Evolutionary conservation across 208 protist genomes (phyloP), one percentile per base, ranked within the genome.

Genomic region (Acanthamoeba royreba): DNA sequence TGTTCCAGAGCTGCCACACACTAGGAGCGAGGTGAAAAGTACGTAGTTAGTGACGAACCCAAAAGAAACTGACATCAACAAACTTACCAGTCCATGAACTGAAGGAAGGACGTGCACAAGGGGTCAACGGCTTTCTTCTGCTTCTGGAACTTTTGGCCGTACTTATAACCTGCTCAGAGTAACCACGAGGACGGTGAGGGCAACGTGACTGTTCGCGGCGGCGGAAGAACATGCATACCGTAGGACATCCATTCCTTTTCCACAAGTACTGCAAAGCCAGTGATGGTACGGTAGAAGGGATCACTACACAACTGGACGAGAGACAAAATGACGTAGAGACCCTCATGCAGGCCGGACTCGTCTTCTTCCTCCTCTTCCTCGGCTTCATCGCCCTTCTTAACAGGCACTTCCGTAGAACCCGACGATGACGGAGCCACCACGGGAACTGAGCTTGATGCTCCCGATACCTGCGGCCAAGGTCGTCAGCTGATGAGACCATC

Each of bases 231-330:
- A n/a, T n/a, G n/a, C n/a, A n/a, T 61, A 61, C 52, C 72, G 42
- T 49, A 81, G 38, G 38, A 15, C 72, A 88, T 49, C 91, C 98
- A 99, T 88, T 99, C 98, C 92, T 98, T 98, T 93, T 99, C 98
- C 15, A 98, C 93, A 40, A 99, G 88, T 13, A 97, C 94, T 93
- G 96, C 97, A 95, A 99, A 99, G 35, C 98, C 98, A 11, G 97
- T 77, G 43, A 98, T 94, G 79, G 98, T 99, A 83, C 98, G 97
- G 95, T 98, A 98, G 96, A 97, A 98, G 52, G 98, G 98, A 87
- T 99, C 98, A 17, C 83, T 25, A 7, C 58, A 86, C 25, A 95
- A 25, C 47, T 79, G 58, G 45, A 38, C 45, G n/a, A 95, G 38
- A 19, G 93, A 77, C 91, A 72, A 2, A 69, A 46, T 58, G 15